phyloP scores from a whole-genome alignment of 345 rosid species.

The Populus ilicifolia region DNA sequence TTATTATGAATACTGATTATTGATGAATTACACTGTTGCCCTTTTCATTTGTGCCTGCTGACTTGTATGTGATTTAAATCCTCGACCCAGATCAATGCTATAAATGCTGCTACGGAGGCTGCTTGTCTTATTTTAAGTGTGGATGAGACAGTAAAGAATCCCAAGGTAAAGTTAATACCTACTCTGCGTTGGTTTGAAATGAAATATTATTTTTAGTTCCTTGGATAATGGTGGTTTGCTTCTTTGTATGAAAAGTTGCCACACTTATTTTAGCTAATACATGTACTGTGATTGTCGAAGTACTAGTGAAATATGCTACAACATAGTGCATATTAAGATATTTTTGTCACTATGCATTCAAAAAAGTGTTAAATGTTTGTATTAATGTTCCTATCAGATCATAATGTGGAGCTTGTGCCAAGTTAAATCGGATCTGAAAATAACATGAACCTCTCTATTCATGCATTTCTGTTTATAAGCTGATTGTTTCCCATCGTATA shows the following conservation, averaged over 20 bases:
- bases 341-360: background rate
- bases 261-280: background rate
- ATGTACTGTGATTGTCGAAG: background rate
- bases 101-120: slow-evolving; percentile 99
- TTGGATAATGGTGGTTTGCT: background rate
- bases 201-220: background rate
- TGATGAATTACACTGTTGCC: background rate
- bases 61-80: background rate
- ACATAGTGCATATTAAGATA: background rate
- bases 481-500: background rate
- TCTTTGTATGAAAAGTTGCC: background rate
- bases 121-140: slow-evolving; percentile 93
- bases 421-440: background rate
- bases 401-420: background rate
- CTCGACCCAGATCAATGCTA: slow-evolving; percentile 75
- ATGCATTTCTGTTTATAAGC: background rate
- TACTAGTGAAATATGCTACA: background rate
- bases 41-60: background rate
- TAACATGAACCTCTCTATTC: background rate
- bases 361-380: background rate
- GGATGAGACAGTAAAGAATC: slow-evolving; percentile 97
- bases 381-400: background rate
- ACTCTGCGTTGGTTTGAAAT: background rate
- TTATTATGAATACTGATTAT: background rate
- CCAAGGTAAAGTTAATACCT: slow-evolving; percentile 55